Evolutionary conservation across 805 yeast species (phyloP), one percentile per base, ranked within the genome.

Genomic region (Candida golubevii): DNA sequence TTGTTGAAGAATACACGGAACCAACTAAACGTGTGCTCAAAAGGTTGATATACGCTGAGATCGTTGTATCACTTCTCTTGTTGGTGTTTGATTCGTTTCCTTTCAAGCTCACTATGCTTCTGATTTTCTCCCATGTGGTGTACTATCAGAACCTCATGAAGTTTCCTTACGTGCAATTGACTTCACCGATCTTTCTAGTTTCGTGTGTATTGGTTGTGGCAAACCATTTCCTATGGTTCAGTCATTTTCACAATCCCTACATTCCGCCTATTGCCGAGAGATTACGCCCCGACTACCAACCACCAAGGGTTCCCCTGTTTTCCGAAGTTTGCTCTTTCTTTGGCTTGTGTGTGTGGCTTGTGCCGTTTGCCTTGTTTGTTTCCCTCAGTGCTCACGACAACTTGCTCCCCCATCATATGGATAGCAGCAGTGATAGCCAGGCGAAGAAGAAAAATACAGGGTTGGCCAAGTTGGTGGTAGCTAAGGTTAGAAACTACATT

Each of bases 291-390:
- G 73, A 74, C 39, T 83, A 81, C 57, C 65, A 65, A 18, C 78
- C 86, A 38, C 85, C 85, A 11, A 77, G 79, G 37, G 77, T 87
- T 42, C 95, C 96, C 1, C 74, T 85, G 10, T 91, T 91, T 59
- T 73, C 89, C 1, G 96, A 93, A 60, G 87, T 93, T 4, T 87
- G 97, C n/a, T 85, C 97, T 3, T 93, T 93, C 63, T 90, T 93
- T 60, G 99, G 97, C 1, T 66, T 93, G 35, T 83, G 93, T 56
- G 82, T 93, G 14, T 93, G 99, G 99, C 75, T 91, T 47, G 78
- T 93, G 27, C 99, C 99, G 30, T 88, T 93, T 62, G 83, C 96
- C 4, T 72, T 93, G 45, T 91, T 93, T 63, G 91, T 93, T 13
- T 84, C 96, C 28, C 71, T 93, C 47, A 86, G 95, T 60, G 97